phyloP scores from a whole-genome alignment of 306 rosid genomes.

The Oemleria cerasiformis region DNA sequence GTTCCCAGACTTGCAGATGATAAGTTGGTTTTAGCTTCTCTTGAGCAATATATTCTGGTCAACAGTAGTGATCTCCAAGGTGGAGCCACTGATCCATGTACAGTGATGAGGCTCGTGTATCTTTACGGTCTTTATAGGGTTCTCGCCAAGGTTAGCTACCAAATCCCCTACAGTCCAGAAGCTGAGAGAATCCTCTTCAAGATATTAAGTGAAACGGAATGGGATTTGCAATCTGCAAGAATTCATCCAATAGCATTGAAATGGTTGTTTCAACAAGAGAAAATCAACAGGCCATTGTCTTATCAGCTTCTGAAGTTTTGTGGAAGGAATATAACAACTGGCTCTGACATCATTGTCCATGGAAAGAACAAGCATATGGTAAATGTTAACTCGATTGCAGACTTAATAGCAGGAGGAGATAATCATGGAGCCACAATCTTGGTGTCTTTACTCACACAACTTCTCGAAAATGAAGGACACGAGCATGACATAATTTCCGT shows the following conservation, averaged over 20 bases:
- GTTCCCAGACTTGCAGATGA: slow-evolving; percentile 83
- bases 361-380: slow-evolving; percentile 41
- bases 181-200: slow-evolving; percentile 70
- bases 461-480: slow-evolving; percentile 50
- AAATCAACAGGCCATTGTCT: slow-evolving; percentile 43
- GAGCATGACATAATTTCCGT: slow-evolving; percentile 54
- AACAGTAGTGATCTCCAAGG: slow-evolving; percentile 42
- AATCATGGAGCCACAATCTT: slow-evolving; percentile 64
- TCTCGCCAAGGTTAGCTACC: slow-evolving; percentile 51
- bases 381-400: slow-evolving; percentile 58
- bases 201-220: slow-evolving; percentile 50
- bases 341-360: slow-evolving; percentile 27
- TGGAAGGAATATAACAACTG: slow-evolving; percentile 42
- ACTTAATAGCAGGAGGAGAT: slow-evolving; percentile 64
- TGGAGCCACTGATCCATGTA: slow-evolving; percentile 38
- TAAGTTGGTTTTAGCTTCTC: slow-evolving; percentile 73
- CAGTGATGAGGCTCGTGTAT: slow-evolving; percentile 55
- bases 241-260: slow-evolving; percentile 66
- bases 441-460: slow-evolving; percentile 57
- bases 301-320: slow-evolving; percentile 71
- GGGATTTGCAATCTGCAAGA: slow-evolving; percentile 72
- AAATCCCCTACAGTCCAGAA: slow-evolving; percentile 63
- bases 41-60: slow-evolving; percentile 76
- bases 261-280: slow-evolving; percentile 94
- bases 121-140: slow-evolving; percentile 73